These are phyloP conservation scores for Canavalia gladiata DNA, from an alignment of 306 rosid species.

Conservation along the genomic window DNA sequence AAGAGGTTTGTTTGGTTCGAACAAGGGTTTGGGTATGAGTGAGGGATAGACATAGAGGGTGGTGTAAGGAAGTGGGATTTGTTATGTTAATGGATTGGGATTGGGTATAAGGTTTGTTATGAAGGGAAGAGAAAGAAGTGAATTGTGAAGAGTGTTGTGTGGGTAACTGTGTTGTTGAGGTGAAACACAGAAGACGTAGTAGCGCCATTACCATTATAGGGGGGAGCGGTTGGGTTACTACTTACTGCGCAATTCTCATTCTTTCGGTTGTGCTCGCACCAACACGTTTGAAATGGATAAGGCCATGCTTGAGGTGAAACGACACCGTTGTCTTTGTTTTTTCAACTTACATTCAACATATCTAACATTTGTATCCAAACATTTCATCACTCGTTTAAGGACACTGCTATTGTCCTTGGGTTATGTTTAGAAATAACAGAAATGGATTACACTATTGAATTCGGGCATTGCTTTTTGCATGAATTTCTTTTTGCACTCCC, in stretches of 20 bases:
- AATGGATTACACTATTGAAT: no score
- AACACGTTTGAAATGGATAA: slow-evolving; percentile 33
- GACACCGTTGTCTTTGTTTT: not conserved
- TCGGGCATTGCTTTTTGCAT: no score
- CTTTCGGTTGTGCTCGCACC: not conserved
- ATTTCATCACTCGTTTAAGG: no score
- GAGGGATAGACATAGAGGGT: slow-evolving; percentile 37
- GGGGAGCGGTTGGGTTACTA: not conserved
- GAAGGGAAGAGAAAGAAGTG: slow-evolving; percentile 44
- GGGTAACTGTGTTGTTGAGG: slow-evolving; percentile 48
- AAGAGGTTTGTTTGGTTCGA: slow-evolving; percentile 44
- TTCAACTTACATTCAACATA: no score
- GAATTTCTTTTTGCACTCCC: no score
- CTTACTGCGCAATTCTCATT: not conserved
- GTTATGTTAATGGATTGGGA: slow-evolving; percentile 40
- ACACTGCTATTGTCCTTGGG: no score
- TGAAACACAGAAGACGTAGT: slow-evolving; percentile 51
- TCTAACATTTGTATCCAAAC: no score
- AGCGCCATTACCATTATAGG: slow-evolving; percentile 61
- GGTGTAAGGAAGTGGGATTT: slow-evolving; percentile 46
- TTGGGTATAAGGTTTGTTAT: slow-evolving; percentile 38
- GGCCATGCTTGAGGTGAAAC: not conserved
- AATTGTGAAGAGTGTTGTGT: slow-evolving; percentile 41
- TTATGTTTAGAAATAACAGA: no score
- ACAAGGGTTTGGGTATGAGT: slow-evolving; percentile 26